A percentile compares a stretch with the other conserved stretches of the same genome.
Conservation (phyloP, 495 filamentous ascomycete species). For the Podospora fimiseda region DNA sequence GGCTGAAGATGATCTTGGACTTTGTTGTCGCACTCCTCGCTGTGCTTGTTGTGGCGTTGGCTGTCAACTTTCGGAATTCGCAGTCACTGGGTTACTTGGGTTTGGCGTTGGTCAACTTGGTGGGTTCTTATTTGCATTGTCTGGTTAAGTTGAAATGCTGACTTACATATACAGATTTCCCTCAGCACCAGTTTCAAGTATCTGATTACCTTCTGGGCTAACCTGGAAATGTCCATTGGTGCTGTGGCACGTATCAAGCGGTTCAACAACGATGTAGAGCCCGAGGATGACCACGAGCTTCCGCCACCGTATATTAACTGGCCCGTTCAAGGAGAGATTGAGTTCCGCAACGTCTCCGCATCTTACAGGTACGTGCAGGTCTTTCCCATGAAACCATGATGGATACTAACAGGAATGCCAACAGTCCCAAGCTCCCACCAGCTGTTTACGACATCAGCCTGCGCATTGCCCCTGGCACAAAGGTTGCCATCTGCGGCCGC, state of each 20-base stretch:
- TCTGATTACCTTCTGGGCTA: constrained; percentile 34
- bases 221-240: constrained; percentile 38
- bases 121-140: too few species aligned
- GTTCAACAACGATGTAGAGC: constrained; percentile 47
- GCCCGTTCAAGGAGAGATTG: constrained; percentile 42
- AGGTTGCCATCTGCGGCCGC: constrained; percentile 18
- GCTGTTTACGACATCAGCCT: constrained; percentile 21
- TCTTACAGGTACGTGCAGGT: constrained; percentile 25
- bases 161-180: constrained; percentile 16
- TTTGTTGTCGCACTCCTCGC: constrained; percentile 37
- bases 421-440: constrained; percentile 16
- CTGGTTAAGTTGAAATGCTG: constrained; percentile 24
- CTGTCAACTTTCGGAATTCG: constrained; percentile 29
- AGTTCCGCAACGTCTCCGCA: constrained; percentile 38
- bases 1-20: constrained; percentile 45
- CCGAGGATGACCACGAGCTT: constrained; percentile 7
- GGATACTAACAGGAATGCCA: constrained; percentile 33
- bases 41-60: constrained; percentile 32
- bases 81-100: constrained; percentile 31
- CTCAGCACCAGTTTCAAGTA: constrained; percentile 20
- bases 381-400: constrained; percentile 36
- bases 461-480: constrained; percentile 9
- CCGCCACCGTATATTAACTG: constrained; percentile 14
- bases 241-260: constrained; percentile 50
- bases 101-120: constrained; percentile 7